Evolutionary conservation across 2,329 filamentous ascomycete species (phyloP), one percentile per base, ranked within the genome.

Genomic region (Verticillium longisporum): DNA sequence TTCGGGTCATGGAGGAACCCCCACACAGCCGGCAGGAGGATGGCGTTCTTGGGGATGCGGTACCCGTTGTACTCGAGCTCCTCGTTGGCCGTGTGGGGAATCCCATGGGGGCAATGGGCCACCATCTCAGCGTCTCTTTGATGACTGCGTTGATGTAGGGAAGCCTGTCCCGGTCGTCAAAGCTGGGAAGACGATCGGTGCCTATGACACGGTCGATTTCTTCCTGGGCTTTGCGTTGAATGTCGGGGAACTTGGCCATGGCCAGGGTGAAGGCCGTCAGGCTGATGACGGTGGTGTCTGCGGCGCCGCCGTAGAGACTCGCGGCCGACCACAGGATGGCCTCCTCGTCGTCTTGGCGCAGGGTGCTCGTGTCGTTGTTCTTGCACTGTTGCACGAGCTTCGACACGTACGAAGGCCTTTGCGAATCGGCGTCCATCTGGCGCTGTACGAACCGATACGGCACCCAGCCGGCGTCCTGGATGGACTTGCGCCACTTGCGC

Each of bases 1-100:
- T 87, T 83, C 1, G 85, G 83, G 67, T 92, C 88, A 7, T n/a
- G 26, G 71, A 91, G 88, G 31, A 87, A 81, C 15, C 75, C 67
- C 66, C 65, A 72, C 0, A 62, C 58, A 1, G 69, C 55, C 1
- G 73, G 71, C 41, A 72, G 10, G 15, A 64, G 18, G 14, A 61
- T 41, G 10, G 60, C 58, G 34, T 38, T 57, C 36, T 61, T 61
- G 2, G 61, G 61, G 15, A 64, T 61, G 10, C 15, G 38, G 11
- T 64, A 61, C 18, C 61, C 63, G 5, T 15, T 33, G 34, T 57
- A 64, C 10, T 50, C 55, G 6, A 63, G 36, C 0, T 60, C 61
- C 32, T 64, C 71, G 0, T 71, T 68, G 0, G 78, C 74, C 1
- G 71, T 68, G 61, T 79, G 75, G 75, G 69, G 4, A 81, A 71